Evolutionary conservation across 345 rosid species (phyloP), one percentile per base, ranked within the genome.

Genomic region (Cardamine chenopodiifolia): DNA sequence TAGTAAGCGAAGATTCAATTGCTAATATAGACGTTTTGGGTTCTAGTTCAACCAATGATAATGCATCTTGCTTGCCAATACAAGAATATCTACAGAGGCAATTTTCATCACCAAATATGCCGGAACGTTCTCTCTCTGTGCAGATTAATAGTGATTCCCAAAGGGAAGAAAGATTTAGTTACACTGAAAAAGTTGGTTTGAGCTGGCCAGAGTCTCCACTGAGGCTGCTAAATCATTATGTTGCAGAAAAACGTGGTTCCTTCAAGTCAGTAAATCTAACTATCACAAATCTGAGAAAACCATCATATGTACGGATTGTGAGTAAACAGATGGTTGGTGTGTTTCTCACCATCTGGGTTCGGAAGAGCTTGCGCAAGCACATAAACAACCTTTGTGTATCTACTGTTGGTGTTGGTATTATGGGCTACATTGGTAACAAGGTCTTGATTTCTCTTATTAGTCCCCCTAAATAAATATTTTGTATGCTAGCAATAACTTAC

Each of bases 381-480:
- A 91, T 91, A 74, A 95, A 85, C 73, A 89, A 91, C 72, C 62
- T 93, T 62, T 86, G 84, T 80, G 96, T 89, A 17, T 91, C 97
- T 11, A 88, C 93, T 64, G 96, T 93, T 76, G 96, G 97, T 62
- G 98, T 93, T 78, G 96, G 98, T 31, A 84, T 79, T 20, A 93
- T 93, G 98, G 98, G 98, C 84, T 93, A 88, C 84, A 93, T 93
- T 55, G 98, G 98, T 68, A 93, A 93, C 82, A 93, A 91, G 94
- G 98, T 93, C 67, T 15, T 62, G 73, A 67, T 82, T 66, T 81
- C 20, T 52, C 62, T 65, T 56, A 32, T 7, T 68, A 64, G 1
- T 20, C 12, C 3, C 49, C 71, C 19, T 11, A 1, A n/a, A 20
- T 57, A 57, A 2, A 8, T 77, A 7, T 57, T 29, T n/a, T n/a